These are phyloP conservation scores for Citrullus amarus DNA, from an alignment of 306 rosid genomes.

Conservation along the genomic window DNA sequence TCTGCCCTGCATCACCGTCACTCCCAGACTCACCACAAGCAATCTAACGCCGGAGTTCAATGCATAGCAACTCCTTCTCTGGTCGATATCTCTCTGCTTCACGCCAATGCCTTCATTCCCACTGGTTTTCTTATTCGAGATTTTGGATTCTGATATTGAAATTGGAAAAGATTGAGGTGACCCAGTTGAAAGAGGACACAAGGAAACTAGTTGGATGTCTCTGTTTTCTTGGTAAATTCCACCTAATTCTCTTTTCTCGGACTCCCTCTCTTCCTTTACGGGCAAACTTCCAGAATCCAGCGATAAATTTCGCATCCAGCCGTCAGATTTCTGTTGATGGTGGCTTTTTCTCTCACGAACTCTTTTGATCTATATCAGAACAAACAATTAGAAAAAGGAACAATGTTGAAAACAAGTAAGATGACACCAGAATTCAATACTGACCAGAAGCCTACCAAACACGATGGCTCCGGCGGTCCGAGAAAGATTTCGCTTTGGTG, in stretches of 20 bases:
- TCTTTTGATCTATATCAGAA: conserved; percentile 22
- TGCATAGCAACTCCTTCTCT: background rate
- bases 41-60: conserved; percentile 18
- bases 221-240: background rate
- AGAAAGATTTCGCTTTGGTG: conserved; percentile 25
- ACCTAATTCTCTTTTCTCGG: background rate
- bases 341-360: conserved; percentile 12
- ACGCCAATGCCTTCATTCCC: background rate
- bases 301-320: conserved; percentile 23
- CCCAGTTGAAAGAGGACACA: background rate
- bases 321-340: conserved; percentile 19
- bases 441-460: conserved; percentile 41
- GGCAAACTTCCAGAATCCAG: conserved; percentile 8
- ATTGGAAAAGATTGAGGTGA: conserved; percentile 14
- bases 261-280: background rate
- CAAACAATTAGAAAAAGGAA: background rate
- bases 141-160: background rate
- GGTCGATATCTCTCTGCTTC: conserved; percentile 13
- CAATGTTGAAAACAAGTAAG: background rate
- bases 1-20: conserved; percentile 49
- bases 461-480: conserved; percentile 33
- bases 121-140: background rate
- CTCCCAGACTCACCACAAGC: conserved; percentile 33
- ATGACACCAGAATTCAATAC: conserved; percentile 3
- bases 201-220: background rate